phyloP scores from a whole-genome alignment of 1,284 basidiomycete genomes.

The Ustilago trichophora region DNA sequence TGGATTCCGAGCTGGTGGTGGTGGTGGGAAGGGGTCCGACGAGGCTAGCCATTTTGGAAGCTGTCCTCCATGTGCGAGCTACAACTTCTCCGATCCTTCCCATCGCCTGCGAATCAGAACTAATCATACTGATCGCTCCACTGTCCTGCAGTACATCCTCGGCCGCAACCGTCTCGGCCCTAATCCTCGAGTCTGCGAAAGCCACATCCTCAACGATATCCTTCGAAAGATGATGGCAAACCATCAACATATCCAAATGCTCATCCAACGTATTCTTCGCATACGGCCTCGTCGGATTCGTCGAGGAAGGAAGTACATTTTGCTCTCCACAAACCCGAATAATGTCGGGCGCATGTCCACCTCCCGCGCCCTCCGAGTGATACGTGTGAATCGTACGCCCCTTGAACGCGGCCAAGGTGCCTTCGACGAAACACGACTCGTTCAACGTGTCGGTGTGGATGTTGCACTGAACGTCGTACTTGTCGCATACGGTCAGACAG shows the following conservation, averaged over 20 bases:
- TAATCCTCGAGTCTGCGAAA: slow-evolving; percentile 96
- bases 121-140: slow-evolving; percentile 94
- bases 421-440: slow-evolving; percentile 80
- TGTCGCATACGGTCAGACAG: slow-evolving; percentile 81
- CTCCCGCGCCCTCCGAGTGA: slow-evolving; percentile 68
- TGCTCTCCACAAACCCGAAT: slow-evolving; percentile 89
- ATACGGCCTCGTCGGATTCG: slow-evolving; percentile 95
- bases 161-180: slow-evolving; percentile 94
- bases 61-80: slow-evolving; percentile 93
- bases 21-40: slow-evolving; percentile 74
- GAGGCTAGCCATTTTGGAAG: slow-evolving; percentile 89
- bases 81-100: slow-evolving; percentile 92
- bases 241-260: slow-evolving; percentile 98
- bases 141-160: slow-evolving; percentile 95
- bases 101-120: slow-evolving; percentile 96
- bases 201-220: slow-evolving; percentile 83
- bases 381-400: slow-evolving; percentile 89
- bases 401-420: slow-evolving; percentile 91
- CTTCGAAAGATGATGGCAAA: slow-evolving; percentile 68
- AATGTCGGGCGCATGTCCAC: slow-evolving; percentile 97
- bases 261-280: slow-evolving; percentile 93
- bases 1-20: no score
- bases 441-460: slow-evolving; percentile 90
- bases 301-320: slow-evolving; percentile 96
- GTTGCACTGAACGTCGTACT: slow-evolving; percentile 95